Evolutionary conservation across 257 asterid species (phyloP), one percentile per base, ranked within the genome.

Genomic region (Salvia splendens): DNA sequence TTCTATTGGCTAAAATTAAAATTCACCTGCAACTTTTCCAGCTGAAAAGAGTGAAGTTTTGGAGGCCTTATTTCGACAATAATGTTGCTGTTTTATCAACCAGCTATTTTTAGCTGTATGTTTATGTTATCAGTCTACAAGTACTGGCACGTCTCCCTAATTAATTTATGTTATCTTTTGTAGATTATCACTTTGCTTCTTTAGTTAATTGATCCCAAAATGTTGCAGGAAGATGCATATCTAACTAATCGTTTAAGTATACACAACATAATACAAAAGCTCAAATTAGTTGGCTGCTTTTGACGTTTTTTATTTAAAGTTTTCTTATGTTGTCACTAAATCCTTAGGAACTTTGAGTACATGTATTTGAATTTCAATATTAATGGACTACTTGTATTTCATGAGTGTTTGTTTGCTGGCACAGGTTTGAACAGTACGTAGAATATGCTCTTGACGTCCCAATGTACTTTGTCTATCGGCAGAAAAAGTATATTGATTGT

Each of bases 361-460:
- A 6, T 42, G 12, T 38, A 42, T 52, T 43, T 62, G 20, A 33
- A 46, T 24, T 24, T 24, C 61, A 17, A 73, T 48, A 33, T 38
- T 59, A 43, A 61, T 73, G 20, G 56, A 62, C 50, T 41, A 55
- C 16, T 65, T 72, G 62, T 62, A 48, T 69, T 75, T 70, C 55
- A 12, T 12, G n/a, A 8, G 30, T 33, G 70, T 66, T 57, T 73
- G 59, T 65, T 73, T 73, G 61, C 80, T 66, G 68, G 51, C 56
- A 58, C 87, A 94, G 99, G 85, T 94, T 94, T 79, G 97, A 94
- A 81, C 88, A 81, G 79, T 94, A 91, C 76, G 99, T 91, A 42
- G 99, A 94, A 47, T 94, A 91, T 83, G 99, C 97, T 66, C 96
- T 94, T 75, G 91, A 94, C 64, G 97, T 94, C 51, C 99, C 99